Percentiles rank a stretch among this genome's conserved stretches.
Evolutionary conservation across 805 yeast genomes (phyloP).

Genomic region (Metschnikowia peoriensis): DNA sequence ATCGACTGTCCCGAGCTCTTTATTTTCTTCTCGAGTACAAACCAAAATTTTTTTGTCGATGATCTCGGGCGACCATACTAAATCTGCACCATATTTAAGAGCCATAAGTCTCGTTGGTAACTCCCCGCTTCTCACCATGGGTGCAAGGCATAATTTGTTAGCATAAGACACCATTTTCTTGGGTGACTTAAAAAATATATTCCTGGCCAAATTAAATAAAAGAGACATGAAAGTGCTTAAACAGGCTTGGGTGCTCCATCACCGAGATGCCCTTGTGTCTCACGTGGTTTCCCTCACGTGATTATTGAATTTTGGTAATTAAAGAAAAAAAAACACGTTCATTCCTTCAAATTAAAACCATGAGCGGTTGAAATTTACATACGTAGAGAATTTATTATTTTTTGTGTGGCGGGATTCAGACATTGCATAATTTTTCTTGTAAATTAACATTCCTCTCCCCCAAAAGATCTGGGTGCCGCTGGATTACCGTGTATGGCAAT

Average conservation of each 20-base stretch:
- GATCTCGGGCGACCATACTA: slow-evolving; percentile 94
- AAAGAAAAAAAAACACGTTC: too few relatives aligned
- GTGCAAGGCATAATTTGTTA: slow-evolving; percentile 85
- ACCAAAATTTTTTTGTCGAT: slow-evolving; percentile 79
- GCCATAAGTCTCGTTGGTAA: slow-evolving; percentile 84
- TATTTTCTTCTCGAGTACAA: slow-evolving; percentile 65
- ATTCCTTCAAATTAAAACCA: too few relatives aligned
- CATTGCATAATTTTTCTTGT: not conserved
- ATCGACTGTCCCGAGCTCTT: slow-evolving; percentile 57
- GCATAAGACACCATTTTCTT: slow-evolving; percentile 58
- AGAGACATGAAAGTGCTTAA: not conserved
- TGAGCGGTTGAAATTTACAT: too few relatives aligned
- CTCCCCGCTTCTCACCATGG: slow-evolving; percentile 97
- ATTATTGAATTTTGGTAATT: not conserved
- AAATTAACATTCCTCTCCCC: not conserved
- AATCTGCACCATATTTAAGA: slow-evolving; percentile 81
- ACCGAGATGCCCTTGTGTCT: not conserved
- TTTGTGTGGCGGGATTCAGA: too few relatives aligned
- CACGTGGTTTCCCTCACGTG: not conserved
- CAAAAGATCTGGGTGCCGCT: not conserved
- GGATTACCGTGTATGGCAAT: not conserved
- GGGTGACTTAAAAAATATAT: not conserved
- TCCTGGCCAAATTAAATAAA: not conserved
- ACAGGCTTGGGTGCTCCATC: not conserved
- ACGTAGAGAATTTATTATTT: too few relatives aligned